Conservation (phyloP, 2,329 filamentous ascomycete species). For the Mollisia scopiformis region DNA sequence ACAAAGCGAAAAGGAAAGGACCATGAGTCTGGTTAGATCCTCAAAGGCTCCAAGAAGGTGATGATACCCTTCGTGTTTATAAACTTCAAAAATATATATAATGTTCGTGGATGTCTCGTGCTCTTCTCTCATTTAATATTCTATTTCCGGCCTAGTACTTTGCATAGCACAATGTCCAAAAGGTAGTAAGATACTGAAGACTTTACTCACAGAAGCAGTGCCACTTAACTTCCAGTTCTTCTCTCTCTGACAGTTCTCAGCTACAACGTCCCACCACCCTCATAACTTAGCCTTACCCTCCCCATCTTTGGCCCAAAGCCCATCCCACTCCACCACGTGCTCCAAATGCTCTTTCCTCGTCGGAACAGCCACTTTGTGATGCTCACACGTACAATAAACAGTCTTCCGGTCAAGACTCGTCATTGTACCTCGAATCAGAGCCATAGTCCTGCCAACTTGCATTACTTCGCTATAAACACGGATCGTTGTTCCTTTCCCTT, state of each 20-base stretch:
- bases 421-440: slow-evolving; percentile 53
- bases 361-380: slow-evolving; percentile 53
- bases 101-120: slow-evolving; percentile 39
- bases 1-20: neutral
- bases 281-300: slow-evolving; percentile 24
- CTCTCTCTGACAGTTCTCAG: too few relatives aligned
- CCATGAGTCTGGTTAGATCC: neutral
- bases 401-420: slow-evolving; percentile 49
- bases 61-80: neutral
- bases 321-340: slow-evolving; percentile 47
- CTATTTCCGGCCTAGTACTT: too few relatives aligned
- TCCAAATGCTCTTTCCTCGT: slow-evolving; percentile 42
- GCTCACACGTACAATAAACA: slow-evolving; percentile 52
- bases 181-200: too few relatives aligned
- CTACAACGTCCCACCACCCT: too few relatives aligned
- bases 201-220: too few relatives aligned
- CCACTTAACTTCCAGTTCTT: too few relatives aligned
- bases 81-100: neutral
- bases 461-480: slow-evolving; percentile 46
- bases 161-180: too few relatives aligned
- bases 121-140: slow-evolving; percentile 34
- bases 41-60: neutral
- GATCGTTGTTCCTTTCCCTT: slow-evolving; percentile 42
- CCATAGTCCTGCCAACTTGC: slow-evolving; percentile 52
- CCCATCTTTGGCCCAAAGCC: slow-evolving; percentile 39